These are phyloP conservation scores for Globisporangium polare DNA, from an alignment of 352 stramenopile genomes.

Conservation along the genomic window DNA sequence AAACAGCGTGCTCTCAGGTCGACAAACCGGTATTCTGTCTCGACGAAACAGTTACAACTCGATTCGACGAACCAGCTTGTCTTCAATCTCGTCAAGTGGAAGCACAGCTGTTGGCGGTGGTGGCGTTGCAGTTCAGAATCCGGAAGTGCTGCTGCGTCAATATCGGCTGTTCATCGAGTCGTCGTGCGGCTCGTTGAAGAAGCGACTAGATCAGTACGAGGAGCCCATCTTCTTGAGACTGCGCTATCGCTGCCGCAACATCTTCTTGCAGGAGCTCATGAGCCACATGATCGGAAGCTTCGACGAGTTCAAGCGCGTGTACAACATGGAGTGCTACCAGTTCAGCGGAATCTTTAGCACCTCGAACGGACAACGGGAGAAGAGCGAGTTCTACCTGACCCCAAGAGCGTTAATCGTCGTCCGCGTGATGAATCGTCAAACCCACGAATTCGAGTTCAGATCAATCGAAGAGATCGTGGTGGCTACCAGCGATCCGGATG, in stretches of 20 bases:
- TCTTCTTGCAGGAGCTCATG: constrained; percentile 82
- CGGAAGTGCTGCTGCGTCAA: constrained; percentile 63
- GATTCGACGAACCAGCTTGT: constrained; percentile 21
- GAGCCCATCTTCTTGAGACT: constrained; percentile 67
- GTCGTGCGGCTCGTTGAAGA: constrained; percentile 50
- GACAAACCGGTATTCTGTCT: constrained; percentile 22
- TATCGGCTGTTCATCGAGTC: constrained; percentile 75
- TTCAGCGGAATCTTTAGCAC: constrained; percentile 76
- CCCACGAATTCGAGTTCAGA: constrained; percentile 73
- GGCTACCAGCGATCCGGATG: constrained; percentile 42
- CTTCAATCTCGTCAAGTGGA: constrained; percentile 40
- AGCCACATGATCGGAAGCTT: constrained; percentile 73
- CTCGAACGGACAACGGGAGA: constrained; percentile 64
- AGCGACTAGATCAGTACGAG: constrained; percentile 51
- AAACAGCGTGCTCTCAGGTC: constrained; percentile 16
- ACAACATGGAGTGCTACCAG: constrained; percentile 61
- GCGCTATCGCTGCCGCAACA: constrained; percentile 69
- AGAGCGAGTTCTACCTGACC: constrained; percentile 67
- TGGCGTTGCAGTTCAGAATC: constrained; percentile 56
- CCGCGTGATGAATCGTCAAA: constrained; percentile 59
- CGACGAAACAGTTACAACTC: constrained; percentile 23
- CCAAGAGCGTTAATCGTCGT: constrained; percentile 63
- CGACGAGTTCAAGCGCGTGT: constrained; percentile 74
- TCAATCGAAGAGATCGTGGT: constrained; percentile 49
- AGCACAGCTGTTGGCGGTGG: constrained; percentile 18